A percentile compares a stretch with the other conserved stretches of the same genome.
Evolutionary conservation across 352 stramenopile genomes (phyloP).

Genomic region (Phytophthora pini): DNA sequence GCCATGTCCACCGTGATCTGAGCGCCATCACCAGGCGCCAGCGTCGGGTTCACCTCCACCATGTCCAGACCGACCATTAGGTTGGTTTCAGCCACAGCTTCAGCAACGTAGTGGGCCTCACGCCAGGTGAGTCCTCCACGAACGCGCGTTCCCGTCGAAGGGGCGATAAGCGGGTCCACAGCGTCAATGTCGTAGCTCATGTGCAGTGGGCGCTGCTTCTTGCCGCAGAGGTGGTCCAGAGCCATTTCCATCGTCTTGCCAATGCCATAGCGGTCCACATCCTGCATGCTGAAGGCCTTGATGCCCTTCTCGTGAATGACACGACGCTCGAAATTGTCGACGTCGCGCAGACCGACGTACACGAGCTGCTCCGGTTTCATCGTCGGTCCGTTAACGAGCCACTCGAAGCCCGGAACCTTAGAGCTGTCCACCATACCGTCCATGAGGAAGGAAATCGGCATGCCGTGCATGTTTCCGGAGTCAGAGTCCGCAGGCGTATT

Average conservation of each 20-base stretch:
- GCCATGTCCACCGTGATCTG: conserved; percentile 95
- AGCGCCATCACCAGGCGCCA: conserved; percentile 89
- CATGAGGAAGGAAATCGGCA: conserved; percentile 97
- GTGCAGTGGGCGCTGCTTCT: conserved; percentile 93
- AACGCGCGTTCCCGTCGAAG: conserved; percentile 96
- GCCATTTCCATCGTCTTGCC: conserved; percentile 97
- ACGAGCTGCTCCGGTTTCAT: conserved; percentile 92
- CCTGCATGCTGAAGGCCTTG: conserved; percentile 97
- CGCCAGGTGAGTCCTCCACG: conserved; percentile 96
- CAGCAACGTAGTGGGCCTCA: conserved; percentile 96
- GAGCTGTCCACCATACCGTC: conserved; percentile 88
- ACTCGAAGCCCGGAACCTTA: conserved; percentile 95
- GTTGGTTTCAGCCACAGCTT: conserved; percentile 93
- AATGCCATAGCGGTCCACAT: conserved; percentile 97
- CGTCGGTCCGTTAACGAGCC: conserved; percentile 80
- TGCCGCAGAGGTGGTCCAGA: conserved; percentile 92
- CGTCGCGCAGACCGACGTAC: conserved; percentile 96
- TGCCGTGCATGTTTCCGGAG: conserved; percentile 98
- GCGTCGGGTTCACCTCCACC: conserved; percentile 95
- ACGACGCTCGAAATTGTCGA: conserved; percentile 92
- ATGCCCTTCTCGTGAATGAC: conserved; percentile 94
- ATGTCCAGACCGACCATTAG: conserved; percentile 92
- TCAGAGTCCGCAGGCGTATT: conserved; percentile 94
- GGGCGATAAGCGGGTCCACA: conserved; percentile 94
- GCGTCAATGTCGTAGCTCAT: conserved; percentile 99